Evolutionary conservation across 2,329 filamentous ascomycete genomes (phyloP).

Genomic region (Scedosporium dehoogii): DNA sequence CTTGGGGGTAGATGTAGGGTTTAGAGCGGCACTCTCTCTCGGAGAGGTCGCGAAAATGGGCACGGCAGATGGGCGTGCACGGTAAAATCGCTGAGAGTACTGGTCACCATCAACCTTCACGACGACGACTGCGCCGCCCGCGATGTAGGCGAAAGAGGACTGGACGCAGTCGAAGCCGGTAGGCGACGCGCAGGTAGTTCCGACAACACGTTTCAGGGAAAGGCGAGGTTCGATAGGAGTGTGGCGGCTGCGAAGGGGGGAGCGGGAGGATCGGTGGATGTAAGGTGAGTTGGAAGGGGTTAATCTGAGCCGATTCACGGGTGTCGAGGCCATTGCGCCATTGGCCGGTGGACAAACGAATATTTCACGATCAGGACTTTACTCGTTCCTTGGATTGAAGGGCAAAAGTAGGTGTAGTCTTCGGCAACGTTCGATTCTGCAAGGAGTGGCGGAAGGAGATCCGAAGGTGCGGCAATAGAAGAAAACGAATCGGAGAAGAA

Average conservation of each 20-base stretch:
- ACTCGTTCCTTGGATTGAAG: no score
- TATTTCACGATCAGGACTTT: no score
- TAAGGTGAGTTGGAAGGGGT: slow-evolving; percentile 73
- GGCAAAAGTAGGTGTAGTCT: background rate
- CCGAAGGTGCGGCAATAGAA: no score
- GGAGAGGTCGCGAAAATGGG: slow-evolving; percentile 51
- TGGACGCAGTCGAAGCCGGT: slow-evolving; percentile 78
- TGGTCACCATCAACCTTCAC: slow-evolving; percentile 63
- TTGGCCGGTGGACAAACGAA: slow-evolving; percentile 24
- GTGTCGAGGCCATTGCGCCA: slow-evolving; percentile 52
- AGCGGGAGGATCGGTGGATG: slow-evolving; percentile 50
- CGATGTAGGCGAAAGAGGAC: slow-evolving; percentile 78
- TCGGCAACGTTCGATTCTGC: no score
- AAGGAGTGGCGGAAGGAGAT: no score
- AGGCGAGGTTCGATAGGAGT: slow-evolving; percentile 46
- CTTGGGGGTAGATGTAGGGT: slow-evolving; percentile 47
- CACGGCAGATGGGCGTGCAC: slow-evolving; percentile 68
- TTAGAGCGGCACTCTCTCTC: slow-evolving; percentile 37
- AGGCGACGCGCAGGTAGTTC: slow-evolving; percentile 75
- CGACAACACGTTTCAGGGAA: slow-evolving; percentile 74
- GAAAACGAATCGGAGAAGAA: no score
- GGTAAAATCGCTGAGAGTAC: slow-evolving; percentile 76
- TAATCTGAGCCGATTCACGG: slow-evolving; percentile 51
- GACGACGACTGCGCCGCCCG: slow-evolving; percentile 87
- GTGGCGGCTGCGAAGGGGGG: slow-evolving; percentile 43